Evolutionary conservation across 129 eudicot genomes (phyloP).

Genomic region (Centrapalus pauciflorus): DNA sequence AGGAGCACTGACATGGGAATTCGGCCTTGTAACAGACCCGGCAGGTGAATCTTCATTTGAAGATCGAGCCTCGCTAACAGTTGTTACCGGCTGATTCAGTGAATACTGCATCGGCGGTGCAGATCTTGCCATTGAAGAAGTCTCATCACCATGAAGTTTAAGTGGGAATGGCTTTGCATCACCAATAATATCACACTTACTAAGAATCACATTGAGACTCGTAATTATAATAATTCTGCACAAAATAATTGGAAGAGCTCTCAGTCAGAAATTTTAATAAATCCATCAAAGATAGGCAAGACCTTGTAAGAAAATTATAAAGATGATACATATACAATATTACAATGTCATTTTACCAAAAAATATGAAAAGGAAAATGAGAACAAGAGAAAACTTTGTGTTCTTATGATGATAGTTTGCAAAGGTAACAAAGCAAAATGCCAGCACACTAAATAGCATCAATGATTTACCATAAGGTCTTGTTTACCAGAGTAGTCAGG

Average conservation of each 20-base stretch:
- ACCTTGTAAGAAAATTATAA: slow-evolving; percentile 3
- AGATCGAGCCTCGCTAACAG: slow-evolving; percentile 17
- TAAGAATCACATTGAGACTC: slow-evolving; percentile 42
- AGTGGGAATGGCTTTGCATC: slow-evolving; percentile 46
- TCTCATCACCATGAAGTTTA: slow-evolving; percentile 12
- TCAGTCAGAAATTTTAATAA: background rate
- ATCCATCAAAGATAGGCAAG: background rate
- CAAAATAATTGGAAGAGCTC: slow-evolving; percentile 4
- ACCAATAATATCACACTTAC: slow-evolving; percentile 60
- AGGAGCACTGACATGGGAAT: slow-evolving; percentile 21
- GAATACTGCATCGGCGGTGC: slow-evolving; percentile 36
- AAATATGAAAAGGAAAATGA: too few relatives aligned
- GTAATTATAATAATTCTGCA: slow-evolving; percentile 70
- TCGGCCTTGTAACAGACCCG: slow-evolving; percentile 32
- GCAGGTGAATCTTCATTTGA: slow-evolving; percentile 15
- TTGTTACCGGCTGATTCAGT: slow-evolving; percentile 32
- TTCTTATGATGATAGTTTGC: background rate
- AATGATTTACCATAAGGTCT: too few relatives aligned
- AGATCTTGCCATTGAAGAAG: slow-evolving; percentile 31
- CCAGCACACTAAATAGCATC: background rate
- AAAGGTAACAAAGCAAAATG: background rate
- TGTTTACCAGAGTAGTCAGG: too few relatives aligned
- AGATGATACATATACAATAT: background rate
- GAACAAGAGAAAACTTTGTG: background rate
- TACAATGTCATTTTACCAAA: background rate